phyloP scores from a whole-genome alignment of 352 stramenopile genomes.

The Pythium phragmitis region DNA sequence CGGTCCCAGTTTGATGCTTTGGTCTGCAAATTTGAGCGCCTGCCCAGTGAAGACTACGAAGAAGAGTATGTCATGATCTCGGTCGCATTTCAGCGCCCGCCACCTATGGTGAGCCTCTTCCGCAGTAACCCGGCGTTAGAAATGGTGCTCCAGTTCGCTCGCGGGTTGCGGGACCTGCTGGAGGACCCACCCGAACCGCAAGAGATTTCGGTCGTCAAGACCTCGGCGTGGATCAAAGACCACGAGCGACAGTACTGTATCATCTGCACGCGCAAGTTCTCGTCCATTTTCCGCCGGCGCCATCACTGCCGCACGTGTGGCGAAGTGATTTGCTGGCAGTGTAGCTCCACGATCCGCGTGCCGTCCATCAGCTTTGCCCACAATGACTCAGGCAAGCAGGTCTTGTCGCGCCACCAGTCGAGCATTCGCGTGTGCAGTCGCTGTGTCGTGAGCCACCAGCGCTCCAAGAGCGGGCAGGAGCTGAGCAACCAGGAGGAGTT shows the following conservation, averaged over 20 bases:
- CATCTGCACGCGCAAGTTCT: slow-evolving; percentile 81
- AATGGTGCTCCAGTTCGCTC: slow-evolving; percentile 82
- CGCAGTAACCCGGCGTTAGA: slow-evolving; percentile 81
- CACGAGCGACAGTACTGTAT: slow-evolving; percentile 81
- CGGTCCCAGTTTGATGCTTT: slow-evolving; percentile 82
- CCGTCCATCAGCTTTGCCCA: slow-evolving; percentile 85
- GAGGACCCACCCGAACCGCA: slow-evolving; percentile 77
- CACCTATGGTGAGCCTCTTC: slow-evolving; percentile 78
- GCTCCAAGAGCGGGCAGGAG: slow-evolving; percentile 66
- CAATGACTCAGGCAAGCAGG: slow-evolving; percentile 77
- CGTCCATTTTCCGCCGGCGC: slow-evolving; percentile 78
- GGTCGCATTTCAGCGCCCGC: slow-evolving; percentile 81
- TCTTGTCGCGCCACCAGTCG: slow-evolving; percentile 73
- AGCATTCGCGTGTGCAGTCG: slow-evolving; percentile 85
- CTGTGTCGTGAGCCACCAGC: slow-evolving; percentile 78
- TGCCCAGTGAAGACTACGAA: slow-evolving; percentile 55
- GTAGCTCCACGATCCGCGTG: slow-evolving; percentile 81
- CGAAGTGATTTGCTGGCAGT: slow-evolving; percentile 88
- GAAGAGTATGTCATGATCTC: slow-evolving; percentile 82
- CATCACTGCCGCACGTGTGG: slow-evolving; percentile 88
- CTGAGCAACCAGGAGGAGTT: slow-evolving; percentile 81
- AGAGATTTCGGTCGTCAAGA: slow-evolving; percentile 81
- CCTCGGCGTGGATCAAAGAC: slow-evolving; percentile 83
- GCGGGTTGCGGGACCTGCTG: slow-evolving; percentile 71
- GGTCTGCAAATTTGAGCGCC: slow-evolving; percentile 85